A percentile compares a stretch with the other conserved stretches of the same genome.
Conservation (phyloP, 495 filamentous ascomycete species). For the Penicillium steckii region DNA sequence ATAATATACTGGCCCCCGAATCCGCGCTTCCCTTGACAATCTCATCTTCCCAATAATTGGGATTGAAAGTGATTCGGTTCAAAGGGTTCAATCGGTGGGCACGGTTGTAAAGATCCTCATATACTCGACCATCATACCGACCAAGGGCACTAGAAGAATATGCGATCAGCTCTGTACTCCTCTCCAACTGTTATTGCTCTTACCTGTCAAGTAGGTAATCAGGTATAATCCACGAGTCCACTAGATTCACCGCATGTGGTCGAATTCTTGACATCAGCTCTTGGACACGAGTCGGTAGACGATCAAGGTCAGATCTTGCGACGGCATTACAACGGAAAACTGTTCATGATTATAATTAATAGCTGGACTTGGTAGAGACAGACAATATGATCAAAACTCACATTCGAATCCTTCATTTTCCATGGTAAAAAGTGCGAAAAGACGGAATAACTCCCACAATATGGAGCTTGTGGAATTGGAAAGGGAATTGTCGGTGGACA, state of each 20-base stretch:
- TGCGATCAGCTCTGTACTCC: background rate
- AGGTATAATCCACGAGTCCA: constrained; percentile 49
- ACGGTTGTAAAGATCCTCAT: constrained; percentile 47
- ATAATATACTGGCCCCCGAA: constrained; percentile 18
- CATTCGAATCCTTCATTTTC: constrained; percentile 35
- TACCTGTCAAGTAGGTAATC: constrained; percentile 48
- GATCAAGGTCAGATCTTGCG: constrained; percentile 28
- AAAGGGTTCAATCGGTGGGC: constrained; percentile 48
- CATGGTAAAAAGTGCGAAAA: constrained; percentile 46
- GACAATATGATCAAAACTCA: background rate
- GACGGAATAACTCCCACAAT: constrained; percentile 38
- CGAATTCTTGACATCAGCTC: constrained; percentile 41
- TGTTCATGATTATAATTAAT: constrained; percentile 1
- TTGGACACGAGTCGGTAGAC: constrained; percentile 33
- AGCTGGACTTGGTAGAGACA: background rate
- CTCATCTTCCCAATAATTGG: constrained; percentile 49
- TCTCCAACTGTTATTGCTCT: background rate
- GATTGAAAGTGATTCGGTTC: constrained; percentile 46
- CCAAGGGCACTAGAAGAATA: constrained; percentile 35
- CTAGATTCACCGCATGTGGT: constrained; percentile 47
- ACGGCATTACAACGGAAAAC: constrained; percentile 40
- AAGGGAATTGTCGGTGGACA: constrained; percentile 23
- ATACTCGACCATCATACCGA: constrained; percentile 46
- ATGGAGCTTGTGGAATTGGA: constrained; percentile 18
- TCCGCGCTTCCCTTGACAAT: constrained; percentile 41